Evolutionary conservation across 306 rosid species (phyloP), one percentile per base, ranked within the genome.

Genomic region (Corylus americana): DNA sequence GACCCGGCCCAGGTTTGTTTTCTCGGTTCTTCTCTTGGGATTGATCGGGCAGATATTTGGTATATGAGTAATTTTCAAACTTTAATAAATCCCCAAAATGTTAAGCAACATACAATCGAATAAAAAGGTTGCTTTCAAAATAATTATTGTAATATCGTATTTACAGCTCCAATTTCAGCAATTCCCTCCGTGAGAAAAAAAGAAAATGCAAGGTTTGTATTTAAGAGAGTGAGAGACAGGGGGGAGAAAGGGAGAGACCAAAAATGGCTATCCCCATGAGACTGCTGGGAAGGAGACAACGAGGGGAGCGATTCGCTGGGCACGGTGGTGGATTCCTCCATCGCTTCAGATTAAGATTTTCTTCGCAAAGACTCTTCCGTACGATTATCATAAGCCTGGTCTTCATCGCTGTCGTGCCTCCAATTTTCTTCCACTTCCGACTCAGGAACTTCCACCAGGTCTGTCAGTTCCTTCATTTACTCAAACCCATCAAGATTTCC

Each of bases 401-500:
- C 20, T 47, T 88, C 47, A 17, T 90, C 13, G 92, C 96, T 69
- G 53, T 88, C 76, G 59, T 92, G 14, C 98, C 98, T 76, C 96
- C 97, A 49, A 63, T 86, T 55, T 86, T 88, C 90, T 90, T 94
- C 89, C 92, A 90, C 69, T 83, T 94, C 83, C 88, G 87, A 51
- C 94, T 92, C 73, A 87, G 75, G 55, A 82, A 87, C 59, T 49
- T 92, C 51, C 80, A 87, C 44, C 93, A 79, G 86, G 93, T 91
- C 47, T 14, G 57, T n/a, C 44, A 45, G 47, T n/a, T 53, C 29
- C 1, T 8, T 8, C 11, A 20, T 16, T 58, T 8, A 27, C 59
- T 49, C 16, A 14, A 45, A 74, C 44, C 53, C 42, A 74, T 12
- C 12, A 42, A 8, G 0, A 8, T 61, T 20, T 35, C 35, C 3